Evolutionary conservation across 495 filamentous ascomycete genomes (phyloP), one percentile per base, ranked within the genome.

Genomic region (Bacidia rubella): DNA sequence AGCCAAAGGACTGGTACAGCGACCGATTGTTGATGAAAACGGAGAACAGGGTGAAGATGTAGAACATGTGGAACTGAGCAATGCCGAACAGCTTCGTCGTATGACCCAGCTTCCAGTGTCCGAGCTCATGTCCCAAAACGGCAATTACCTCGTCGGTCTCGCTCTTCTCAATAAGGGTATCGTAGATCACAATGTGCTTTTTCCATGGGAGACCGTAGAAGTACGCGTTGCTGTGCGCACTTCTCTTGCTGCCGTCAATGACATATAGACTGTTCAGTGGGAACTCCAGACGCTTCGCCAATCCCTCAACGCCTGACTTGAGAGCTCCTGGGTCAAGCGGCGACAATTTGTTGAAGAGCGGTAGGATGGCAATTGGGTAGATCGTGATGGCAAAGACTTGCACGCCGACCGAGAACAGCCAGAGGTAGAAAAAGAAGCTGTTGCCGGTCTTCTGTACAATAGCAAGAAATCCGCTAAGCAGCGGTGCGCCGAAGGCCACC

Each of bases 141-240:
- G 92, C 90, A 20, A 95, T 88, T 40, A 98, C 90, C 67, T 98
- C 92, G 60, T 89, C 76, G 1, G 82, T 79, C 57, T 87, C 79
- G 65, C 82, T 90, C 74, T 97, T 93, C 67, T 96, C 90, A 49
- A 98, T 89, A 57, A 98, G 68, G 11, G 92, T 98, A 63, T 98
- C 92, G 61, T 93, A 98, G 63, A 98, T 93, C 59, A 98, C 92
- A 69, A 98, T 98, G 72, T 95, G 92, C 78, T 98, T 98, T 78
- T 95, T 96, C 90, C 92, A 97, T 5, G 92, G 92, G 51, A 98
- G 75, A 49, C 92, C 92, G 57, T 92, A 95, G 70, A 98, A 98
- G 69, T 97, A 98, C 43, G 92, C 92, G 62, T 98, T 98, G 72
- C 86, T 93, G 70, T 98, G 92, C 25, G 92, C 88, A 61, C 85